Conservation (phyloP, 352 stramenopile species). For the Pythium oligandrum region DNA sequence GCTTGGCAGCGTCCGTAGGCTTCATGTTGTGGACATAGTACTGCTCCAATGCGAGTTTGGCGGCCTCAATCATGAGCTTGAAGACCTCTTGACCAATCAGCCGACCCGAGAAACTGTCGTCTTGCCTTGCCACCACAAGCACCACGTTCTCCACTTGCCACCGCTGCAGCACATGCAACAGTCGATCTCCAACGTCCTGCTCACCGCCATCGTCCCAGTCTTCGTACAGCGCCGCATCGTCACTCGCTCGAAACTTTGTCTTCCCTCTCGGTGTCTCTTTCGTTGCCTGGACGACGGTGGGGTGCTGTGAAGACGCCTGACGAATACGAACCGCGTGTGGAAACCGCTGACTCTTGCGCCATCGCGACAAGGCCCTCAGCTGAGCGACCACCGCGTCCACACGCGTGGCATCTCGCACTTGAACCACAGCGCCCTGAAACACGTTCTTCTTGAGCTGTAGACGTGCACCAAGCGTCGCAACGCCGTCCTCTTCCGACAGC, state of each 20-base stretch:
- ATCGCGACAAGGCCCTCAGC: conserved; percentile 27
- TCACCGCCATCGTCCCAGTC: conserved; percentile 51
- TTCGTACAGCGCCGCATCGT: conserved; percentile 37
- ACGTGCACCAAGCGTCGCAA: conserved; percentile 40
- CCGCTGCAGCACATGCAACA: conserved; percentile 75
- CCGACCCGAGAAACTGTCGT: conserved; percentile 58
- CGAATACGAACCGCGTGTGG: conserved; percentile 44
- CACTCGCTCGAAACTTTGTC: conserved; percentile 11
- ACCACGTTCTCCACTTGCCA: conserved; percentile 78
- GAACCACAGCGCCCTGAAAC: conserved; percentile 62
- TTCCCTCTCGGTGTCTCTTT: conserved; percentile 1
- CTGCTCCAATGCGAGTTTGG: conserved; percentile 71
- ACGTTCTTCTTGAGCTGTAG: conserved; percentile 65
- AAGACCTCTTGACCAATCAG: conserved; percentile 63
- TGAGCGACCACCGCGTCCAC: conserved; percentile 19
- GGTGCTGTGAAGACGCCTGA: conserved; percentile 5
- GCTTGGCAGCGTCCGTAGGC: conserved; percentile 40
- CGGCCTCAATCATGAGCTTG: conserved; percentile 60
- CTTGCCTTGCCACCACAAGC: conserved; percentile 55
- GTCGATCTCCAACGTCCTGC: conserved; percentile 52
- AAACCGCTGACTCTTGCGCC: conserved; percentile 45
- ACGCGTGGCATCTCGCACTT: conserved; percentile 20
- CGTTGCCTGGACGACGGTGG: conserved; percentile 6
- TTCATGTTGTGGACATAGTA: conserved; percentile 56
- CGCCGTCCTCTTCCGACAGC: conserved; percentile 7